Evolutionary conservation across 2,329 filamentous ascomycete genomes (phyloP).

Genomic region (Trichoderma hamatum): DNA sequence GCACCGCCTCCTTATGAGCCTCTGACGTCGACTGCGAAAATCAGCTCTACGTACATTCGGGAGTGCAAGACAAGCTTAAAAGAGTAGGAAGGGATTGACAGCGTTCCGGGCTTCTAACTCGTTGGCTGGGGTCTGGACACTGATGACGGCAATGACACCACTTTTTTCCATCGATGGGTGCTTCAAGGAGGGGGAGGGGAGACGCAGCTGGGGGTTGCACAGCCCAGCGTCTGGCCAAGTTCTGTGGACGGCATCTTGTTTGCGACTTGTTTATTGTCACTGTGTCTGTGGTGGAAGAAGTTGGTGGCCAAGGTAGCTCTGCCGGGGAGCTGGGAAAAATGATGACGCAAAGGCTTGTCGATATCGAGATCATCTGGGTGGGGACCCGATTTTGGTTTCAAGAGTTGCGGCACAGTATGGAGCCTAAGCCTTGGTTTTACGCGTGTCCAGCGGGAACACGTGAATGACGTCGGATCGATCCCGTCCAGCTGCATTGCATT

Average conservation of each 20-base stretch:
- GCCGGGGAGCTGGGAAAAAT: not conserved
- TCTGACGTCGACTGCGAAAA: constrained; percentile 18
- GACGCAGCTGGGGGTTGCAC: not conserved
- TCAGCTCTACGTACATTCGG: not conserved
- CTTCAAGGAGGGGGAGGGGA: not conserved
- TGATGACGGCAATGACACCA: constrained; percentile 19
- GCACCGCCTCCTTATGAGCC: not conserved
- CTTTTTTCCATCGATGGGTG: not conserved
- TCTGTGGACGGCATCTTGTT: not conserved
- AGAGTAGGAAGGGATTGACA: not conserved
- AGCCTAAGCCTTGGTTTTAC: not conserved
- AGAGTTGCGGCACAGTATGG: no score
- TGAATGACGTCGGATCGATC: constrained; percentile 18
- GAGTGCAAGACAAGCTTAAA: not conserved
- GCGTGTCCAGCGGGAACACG: not conserved
- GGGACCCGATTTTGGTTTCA: not conserved
- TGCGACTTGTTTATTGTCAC: not conserved
- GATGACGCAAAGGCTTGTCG: constrained; percentile 17
- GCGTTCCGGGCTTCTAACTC: not conserved
- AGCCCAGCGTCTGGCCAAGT: not conserved
- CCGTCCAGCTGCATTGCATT: not conserved
- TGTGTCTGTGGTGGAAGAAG: not conserved
- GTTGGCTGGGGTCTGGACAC: not conserved
- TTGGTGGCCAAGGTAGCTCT: not conserved
- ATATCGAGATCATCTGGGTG: not conserved